phyloP scores from a whole-genome alignment of 139 green algal genomes.

The Chlamydomonas sphaeroides region DNA sequence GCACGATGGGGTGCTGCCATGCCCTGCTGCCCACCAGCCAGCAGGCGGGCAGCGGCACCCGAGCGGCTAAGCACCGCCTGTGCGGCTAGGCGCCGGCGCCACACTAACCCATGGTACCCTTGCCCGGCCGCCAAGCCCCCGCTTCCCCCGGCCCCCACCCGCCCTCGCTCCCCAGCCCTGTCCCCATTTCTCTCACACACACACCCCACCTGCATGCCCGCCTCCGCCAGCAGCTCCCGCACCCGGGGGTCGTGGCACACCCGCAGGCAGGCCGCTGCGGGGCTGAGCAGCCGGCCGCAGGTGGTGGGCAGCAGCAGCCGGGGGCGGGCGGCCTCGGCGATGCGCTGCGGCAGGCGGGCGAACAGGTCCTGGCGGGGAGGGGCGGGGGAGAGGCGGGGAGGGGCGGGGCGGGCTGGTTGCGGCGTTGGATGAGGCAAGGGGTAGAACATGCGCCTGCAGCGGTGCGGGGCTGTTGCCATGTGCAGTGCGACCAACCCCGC shows the following conservation, averaged over 20 bases:
- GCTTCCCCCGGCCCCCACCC: not conserved
- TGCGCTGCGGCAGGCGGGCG: not conserved
- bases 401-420: too few relatives aligned
- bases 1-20: too few relatives aligned
- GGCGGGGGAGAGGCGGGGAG: not conserved
- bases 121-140: too few relatives aligned
- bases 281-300: not conserved
- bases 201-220: conserved; percentile 11
- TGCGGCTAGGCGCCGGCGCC: too few relatives aligned
- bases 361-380: conserved; percentile 5
- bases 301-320: conserved; percentile 13
- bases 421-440: too few relatives aligned
- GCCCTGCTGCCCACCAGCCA: too few relatives aligned
- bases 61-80: too few relatives aligned
- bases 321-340: not conserved
- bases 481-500: too few relatives aligned
- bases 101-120: too few relatives aligned
- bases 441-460: too few relatives aligned
- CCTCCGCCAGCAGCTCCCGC: conserved; percentile 26
- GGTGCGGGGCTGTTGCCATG: too few relatives aligned
- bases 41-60: too few relatives aligned
- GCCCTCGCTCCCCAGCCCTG: not conserved
- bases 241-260: conserved; percentile 34
- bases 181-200: not conserved
- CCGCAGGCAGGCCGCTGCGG: not conserved